These are phyloP conservation scores for Sanguinoderma infundibulare DNA, from an alignment of 1,284 basidiomycete genomes.

Conservation along the genomic window DNA sequence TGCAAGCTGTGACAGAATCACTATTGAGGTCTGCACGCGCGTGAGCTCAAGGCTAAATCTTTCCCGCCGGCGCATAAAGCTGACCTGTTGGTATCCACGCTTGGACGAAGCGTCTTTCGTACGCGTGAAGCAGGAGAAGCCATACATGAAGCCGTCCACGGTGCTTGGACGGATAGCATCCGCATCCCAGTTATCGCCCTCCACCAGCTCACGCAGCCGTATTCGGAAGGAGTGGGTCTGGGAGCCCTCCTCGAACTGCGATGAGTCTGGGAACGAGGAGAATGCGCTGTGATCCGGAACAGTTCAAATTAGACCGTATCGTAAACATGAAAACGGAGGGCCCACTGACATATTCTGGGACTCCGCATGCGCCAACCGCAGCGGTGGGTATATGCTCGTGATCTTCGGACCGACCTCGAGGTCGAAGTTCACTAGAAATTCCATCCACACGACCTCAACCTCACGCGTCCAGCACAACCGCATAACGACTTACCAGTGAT, in stretches of 20 bases:
- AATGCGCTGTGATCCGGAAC: conserved; percentile 69
- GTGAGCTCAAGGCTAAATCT: neutral
- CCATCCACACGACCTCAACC: conserved; percentile 5
- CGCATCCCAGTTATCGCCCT: conserved; percentile 30
- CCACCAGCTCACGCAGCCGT: conserved; percentile 43
- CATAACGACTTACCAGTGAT: conserved; percentile 58
- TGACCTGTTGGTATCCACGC: conserved; percentile 87
- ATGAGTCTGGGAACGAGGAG: conserved; percentile 92
- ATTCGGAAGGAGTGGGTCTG: conserved; percentile 78
- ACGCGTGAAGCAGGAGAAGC: conserved; percentile 85
- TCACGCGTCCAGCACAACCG: too few species aligned
- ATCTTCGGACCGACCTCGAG: conserved; percentile 87
- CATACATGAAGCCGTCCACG: conserved; percentile 78
- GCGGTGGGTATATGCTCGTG: conserved; percentile 69
- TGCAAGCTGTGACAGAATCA: conserved; percentile 84
- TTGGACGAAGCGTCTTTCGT: conserved; percentile 70
- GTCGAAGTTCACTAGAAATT: conserved; percentile 81
- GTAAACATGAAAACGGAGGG: neutral
- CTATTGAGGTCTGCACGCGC: conserved; percentile 72
- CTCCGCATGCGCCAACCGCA: conserved; percentile 66
- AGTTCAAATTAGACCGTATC: conserved; percentile 11
- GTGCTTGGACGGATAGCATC: conserved; percentile 42
- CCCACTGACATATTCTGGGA: conserved; percentile 82
- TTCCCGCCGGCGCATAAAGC: conserved; percentile 15
- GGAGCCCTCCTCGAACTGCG: conserved; percentile 78